Conservation (phyloP, 768 basidiomycete species). For the Serpula lacrymans region DNA sequence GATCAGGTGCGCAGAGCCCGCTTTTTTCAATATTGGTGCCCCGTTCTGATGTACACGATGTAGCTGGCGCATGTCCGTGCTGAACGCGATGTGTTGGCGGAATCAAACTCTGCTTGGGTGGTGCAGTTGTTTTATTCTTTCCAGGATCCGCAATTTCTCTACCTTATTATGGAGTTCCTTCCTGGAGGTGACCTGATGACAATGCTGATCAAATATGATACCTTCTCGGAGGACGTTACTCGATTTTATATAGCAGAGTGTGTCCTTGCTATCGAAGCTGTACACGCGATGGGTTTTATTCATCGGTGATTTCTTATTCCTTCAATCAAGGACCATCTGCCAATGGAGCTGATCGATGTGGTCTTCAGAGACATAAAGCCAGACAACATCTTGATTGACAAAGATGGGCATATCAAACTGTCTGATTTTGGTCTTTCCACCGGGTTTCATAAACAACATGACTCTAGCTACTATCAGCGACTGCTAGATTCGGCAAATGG, state of each 20-base stretch:
- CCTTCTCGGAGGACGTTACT: constrained; percentile 96
- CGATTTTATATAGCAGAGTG: constrained; percentile 99
- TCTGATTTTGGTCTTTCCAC: constrained; percentile 99
- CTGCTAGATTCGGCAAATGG: constrained; percentile 66
- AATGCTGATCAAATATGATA: constrained; percentile 99
- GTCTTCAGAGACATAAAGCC: constrained; percentile 90
- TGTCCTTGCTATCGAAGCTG: constrained; percentile 94
- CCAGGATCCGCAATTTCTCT: constrained; percentile 88
- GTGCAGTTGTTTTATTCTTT: constrained; percentile 98
- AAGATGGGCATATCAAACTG: constrained; percentile 94
- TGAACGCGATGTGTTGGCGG: constrained; percentile 94
- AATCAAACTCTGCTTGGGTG: constrained; percentile 94
- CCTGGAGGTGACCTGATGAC: constrained; percentile 99
- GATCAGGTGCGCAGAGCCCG: constrained; percentile 68
- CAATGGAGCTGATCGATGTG: constrained; percentile 3
- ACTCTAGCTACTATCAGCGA: constrained; percentile 91
- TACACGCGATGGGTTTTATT: constrained; percentile 96
- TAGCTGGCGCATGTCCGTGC: constrained; percentile 98
- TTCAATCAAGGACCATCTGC: background rate
- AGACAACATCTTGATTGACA: constrained; percentile 90
- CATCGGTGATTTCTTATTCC: constrained; percentile 65
- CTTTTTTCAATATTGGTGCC: background rate
- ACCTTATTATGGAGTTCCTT: constrained; percentile 98
- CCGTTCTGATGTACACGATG: constrained; percentile 1
- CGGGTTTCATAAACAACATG: constrained; percentile 98